Evolutionary conservation across 208 protist genomes (phyloP), one percentile per base, ranked within the genome.

Genomic region (Willaertia magna): DNA sequence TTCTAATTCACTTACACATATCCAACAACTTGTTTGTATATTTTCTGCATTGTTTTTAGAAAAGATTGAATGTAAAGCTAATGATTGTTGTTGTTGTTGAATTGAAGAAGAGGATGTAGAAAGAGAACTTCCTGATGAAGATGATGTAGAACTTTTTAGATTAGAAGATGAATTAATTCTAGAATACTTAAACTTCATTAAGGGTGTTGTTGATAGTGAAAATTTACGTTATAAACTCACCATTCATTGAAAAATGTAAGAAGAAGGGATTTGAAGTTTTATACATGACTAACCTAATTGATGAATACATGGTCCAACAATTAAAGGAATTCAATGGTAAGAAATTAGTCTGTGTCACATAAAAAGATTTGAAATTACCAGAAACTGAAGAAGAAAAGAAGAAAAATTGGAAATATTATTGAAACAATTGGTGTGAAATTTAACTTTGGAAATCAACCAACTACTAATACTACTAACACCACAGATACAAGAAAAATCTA

Each of bases 301-400:
- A 99, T 89, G 98, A 99, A 93, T 99, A 99, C 90, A 88, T 89
- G 55, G 94, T 99, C 47, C 95, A 98, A 91, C 95, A 98, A 92
- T 91, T 99, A 86, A 97, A 98, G 91, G 97, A 99, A 87, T 99
- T 94, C 88, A 95, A 98, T 22, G 96, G 94, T 89, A 98, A 99
- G 93, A 98, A 99, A 90, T 92, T 99, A 51, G 94, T 98, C n/a
- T 98, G 93, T 89, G 94, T 99, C 86, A 99, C 97, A 81, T 99
- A 99, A 95, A 98, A 99, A 91, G 96, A 95, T 85, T 91, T 99
- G 39, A 93, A 98, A 83, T 93, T 99, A 84, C 95, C 96, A 48
- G 93, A 98, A 88, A 93, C 92, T 42, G 97, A 99, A 84, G 97
- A 99, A 79, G 96, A 99, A 90, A 97, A 99, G 90, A 97, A 97